These are phyloP conservation scores for Chimonanthus salicifolius DNA, from an alignment of 164 flowering plant genomes.

Conservation along the genomic window DNA sequence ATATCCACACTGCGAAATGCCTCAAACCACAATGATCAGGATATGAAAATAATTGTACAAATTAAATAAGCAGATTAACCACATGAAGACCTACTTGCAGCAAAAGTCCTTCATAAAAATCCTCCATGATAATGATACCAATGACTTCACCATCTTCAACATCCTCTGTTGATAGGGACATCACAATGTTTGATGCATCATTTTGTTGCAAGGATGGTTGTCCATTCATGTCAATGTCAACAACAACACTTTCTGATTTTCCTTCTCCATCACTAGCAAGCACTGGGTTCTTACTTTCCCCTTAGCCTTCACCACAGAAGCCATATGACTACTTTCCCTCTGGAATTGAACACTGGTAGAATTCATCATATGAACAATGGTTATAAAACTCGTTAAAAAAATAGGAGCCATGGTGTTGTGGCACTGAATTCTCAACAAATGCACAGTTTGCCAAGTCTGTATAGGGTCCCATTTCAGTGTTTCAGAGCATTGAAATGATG, in stretches of 20 bases:
- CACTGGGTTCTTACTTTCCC: conserved; percentile 33
- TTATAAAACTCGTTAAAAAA: neutral
- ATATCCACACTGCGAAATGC: neutral
- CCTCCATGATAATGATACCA: neutral
- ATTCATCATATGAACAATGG: neutral
- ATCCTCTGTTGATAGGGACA: conserved; percentile 44
- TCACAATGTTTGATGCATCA: conserved; percentile 29
- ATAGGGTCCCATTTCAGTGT: neutral
- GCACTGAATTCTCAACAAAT: neutral
- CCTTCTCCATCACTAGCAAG: conserved; percentile 18
- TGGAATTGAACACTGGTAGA: conserved; percentile 90
- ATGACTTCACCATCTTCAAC: conserved; percentile 55
- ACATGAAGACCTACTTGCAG: conserved; percentile 20
- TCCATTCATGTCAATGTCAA: conserved; percentile 19
- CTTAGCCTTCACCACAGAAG: conserved; percentile 72
- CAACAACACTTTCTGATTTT: neutral
- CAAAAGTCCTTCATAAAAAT: conserved; percentile 23
- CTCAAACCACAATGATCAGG: neutral
- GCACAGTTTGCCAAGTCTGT: neutral
- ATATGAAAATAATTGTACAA: neutral
- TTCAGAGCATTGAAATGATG: neutral
- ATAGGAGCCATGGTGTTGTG: neutral
- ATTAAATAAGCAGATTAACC: neutral
- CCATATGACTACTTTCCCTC: conserved; percentile 99
- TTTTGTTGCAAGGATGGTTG: conserved; percentile 19